These are phyloP conservation scores for Coemansia pectinata DNA, from an alignment of 192 early-diverging fungal species.

Conservation along the genomic window DNA sequence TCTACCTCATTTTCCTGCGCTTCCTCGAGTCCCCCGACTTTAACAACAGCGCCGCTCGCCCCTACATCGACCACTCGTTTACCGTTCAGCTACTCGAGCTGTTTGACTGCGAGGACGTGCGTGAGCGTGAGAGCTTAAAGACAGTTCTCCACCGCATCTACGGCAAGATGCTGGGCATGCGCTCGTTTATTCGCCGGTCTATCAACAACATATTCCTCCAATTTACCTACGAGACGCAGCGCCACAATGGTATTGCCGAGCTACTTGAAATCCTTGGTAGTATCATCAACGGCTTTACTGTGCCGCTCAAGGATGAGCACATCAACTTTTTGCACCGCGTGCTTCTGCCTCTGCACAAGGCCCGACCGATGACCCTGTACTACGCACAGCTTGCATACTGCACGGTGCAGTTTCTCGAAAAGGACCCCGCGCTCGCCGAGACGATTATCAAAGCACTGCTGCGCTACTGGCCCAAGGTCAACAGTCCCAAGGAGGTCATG, in stretches of 20 bases:
- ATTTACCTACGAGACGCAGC: conserved; percentile 95
- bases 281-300: conserved; percentile 99
- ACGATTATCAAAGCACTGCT: conserved; percentile 88
- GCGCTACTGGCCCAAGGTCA: conserved; percentile 98
- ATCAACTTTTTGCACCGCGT: conserved; percentile 93
- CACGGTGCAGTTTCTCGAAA: conserved; percentile 98
- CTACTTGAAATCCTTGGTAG: conserved; percentile 98
- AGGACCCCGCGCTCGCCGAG: conserved; percentile 89
- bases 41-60: conserved; percentile 93
- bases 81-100: conserved; percentile 84
- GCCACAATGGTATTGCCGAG: conserved; percentile 98
- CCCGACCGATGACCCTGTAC: conserved; percentile 90
- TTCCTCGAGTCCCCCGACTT: conserved; percentile 99
- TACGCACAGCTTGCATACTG: conserved; percentile 98
- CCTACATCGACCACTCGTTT: conserved; percentile 96
- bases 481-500: conserved; percentile 99
- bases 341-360: conserved; percentile 95
- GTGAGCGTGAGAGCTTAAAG: conserved; percentile 98
- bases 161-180: conserved; percentile 96
- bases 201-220: conserved; percentile 99
- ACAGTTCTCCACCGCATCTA: conserved; percentile 98
- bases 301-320: conserved; percentile 99
- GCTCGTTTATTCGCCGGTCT: conserved; percentile 94
- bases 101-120: conserved; percentile 99
- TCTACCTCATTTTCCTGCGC: conserved; percentile 97